Evolutionary conservation across 139 green algal genomes (phyloP), one percentile per base, ranked within the genome.

Genomic region (Chlorella vulgaris): DNA sequence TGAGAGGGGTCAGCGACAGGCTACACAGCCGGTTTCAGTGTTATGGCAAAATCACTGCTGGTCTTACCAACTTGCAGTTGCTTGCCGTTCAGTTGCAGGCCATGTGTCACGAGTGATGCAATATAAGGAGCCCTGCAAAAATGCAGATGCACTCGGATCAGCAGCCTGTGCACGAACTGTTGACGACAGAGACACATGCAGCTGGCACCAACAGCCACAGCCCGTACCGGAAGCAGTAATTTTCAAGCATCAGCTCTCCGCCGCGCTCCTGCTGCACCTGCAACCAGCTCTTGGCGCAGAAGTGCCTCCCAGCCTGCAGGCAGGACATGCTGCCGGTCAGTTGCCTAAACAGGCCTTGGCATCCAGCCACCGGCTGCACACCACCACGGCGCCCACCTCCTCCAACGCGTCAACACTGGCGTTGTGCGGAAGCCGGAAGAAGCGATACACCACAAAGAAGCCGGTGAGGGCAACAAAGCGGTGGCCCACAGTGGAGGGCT

Each of bases 381-480:
- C n/a, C 21, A 67, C 55, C 15, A 29, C 8, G 31, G 8, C 4
- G 31, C 36, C 5, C 38, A 70, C 74, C 74, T 80, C 28, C 7
- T 87, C 76, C 40, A 96, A 65, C 31, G 73, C 80, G 7, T 53
- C 74, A 28, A 89, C 40, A 7, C 66, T 33, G 0, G 85, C 86
- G 31, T 36, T 74, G 3, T 81, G 43, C 0, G 62, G 55, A 50
- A 95, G 65, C 7, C 68, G 69, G 68, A 94, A 92, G 78, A 97
- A 97, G 79, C 87, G 87, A 35, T 82, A 89, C 36, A 97, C 93
- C 21, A 97, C 91, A 74, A 88, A 96, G 76, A 97, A 97, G 29
- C 93, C 93, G 35, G 93, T 80, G 29, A 94, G 70, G 1, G 88
- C 92, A 7, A 88, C 78, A 66, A 95, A 94, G 15, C 36, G 40